Evolutionary conservation across 768 basidiomycete species (phyloP), one percentile per base, ranked within the genome.

Genomic region (Macrolepiota fuliginosa): DNA sequence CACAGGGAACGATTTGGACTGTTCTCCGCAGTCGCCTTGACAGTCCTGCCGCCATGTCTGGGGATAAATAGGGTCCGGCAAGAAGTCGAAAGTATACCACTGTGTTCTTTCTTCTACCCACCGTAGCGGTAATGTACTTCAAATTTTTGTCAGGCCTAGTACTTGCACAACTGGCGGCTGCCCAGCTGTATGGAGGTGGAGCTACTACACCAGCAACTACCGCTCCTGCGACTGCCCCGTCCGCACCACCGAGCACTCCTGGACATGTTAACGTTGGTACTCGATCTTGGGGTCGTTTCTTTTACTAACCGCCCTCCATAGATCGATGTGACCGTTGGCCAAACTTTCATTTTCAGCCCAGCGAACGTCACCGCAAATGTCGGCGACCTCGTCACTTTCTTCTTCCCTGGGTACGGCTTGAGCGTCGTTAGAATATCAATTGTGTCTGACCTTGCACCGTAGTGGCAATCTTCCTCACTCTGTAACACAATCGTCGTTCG

Each of bases 401-500:
- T 71, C 66, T 82, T 85, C 76, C 81, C 83, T 10, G 63, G 64
- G 83, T 83, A 60, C 63, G 74, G 64, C 7, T 56, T n/a, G 24
- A 70, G 71, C 67, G 72, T 70, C n/a, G 68, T 68, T 73, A 22
- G 6, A 12, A 49, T 22, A 12, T 60, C 13, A 17, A 52, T 27
- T 27, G 5, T 56, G 19, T 47, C 35, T 62, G 22, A 67, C 36
- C 47, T 47, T 25, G 35, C 3, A n/a, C 10, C 45, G 32, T 42
- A 36, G 54, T 54, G 57, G 54, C 40, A 9, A 25, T 69, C 71
- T 73, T 71, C 70, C 70, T 29, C 85, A 87, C 67, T 83, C 80
- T 17, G 79, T 87, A 37, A 84, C 84, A 11, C 83, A 86, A 67
- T 84, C 83, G 10, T 77, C 80, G 13, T 86, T 87, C 66, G 74